phyloP scores from a whole-genome alignment of 345 rosid genomes.

The Syzygium aqueum region DNA sequence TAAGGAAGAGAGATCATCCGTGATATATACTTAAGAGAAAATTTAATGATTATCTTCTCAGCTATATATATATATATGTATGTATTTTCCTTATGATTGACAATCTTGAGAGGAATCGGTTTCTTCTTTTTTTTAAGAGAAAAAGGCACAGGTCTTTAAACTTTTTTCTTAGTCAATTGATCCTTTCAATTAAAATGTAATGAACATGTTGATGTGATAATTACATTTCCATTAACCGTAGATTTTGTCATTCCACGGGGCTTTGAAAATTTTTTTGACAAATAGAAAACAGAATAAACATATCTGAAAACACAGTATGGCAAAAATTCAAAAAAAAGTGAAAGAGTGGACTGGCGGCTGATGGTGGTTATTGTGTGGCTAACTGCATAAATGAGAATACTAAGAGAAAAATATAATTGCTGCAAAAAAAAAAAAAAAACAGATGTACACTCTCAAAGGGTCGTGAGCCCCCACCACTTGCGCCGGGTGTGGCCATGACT shows the following conservation, averaged over 20 bases:
- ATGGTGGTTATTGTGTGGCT: neutral
- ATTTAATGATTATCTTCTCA: neutral
- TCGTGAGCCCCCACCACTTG: neutral
- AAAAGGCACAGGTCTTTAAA: neutral
- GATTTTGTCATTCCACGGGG: neutral
- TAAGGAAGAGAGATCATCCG: neutral
- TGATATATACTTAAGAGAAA: neutral
- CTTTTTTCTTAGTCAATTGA: neutral
- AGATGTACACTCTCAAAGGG: neutral
- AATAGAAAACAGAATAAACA: neutral
- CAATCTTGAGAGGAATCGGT: neutral
- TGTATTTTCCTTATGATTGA: neutral
- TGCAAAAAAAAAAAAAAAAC: neutral
- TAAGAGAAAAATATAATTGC: neutral
- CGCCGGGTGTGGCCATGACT: rapidly evolving
- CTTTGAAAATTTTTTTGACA: neutral
- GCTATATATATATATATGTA: neutral
- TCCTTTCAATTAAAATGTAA: neutral
- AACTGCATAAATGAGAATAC: neutral
- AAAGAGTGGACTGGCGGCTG: neutral
- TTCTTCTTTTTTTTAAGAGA: neutral
- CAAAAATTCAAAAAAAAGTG: neutral
- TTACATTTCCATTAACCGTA: neutral
- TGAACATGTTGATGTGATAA: neutral
- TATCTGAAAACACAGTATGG: neutral